A percentile compares a stretch with the other conserved stretches of the same genome.
These are phyloP conservation scores for Hippophae gyantsensis DNA, from an alignment of 306 rosid genomes.

Conservation along the genomic window DNA sequence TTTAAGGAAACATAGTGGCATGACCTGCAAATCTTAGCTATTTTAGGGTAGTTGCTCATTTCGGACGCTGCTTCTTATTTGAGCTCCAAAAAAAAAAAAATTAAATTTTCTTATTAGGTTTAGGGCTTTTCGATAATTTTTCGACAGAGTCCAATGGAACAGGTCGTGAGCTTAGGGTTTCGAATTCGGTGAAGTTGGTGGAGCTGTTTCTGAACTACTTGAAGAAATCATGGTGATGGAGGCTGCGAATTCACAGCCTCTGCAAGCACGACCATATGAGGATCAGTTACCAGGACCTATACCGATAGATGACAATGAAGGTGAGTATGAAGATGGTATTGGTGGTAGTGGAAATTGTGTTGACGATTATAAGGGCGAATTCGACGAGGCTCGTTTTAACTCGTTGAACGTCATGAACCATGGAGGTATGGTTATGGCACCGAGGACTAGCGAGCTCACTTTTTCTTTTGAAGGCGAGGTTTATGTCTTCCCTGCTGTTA, in stretches of 20 bases:
- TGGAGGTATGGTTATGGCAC: slow-evolving; percentile 7
- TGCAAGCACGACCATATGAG: slow-evolving; percentile 24
- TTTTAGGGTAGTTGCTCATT: too few relatives aligned
- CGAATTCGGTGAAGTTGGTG: too few relatives aligned
- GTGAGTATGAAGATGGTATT: slow-evolving; percentile 18
- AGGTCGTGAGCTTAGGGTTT: too few relatives aligned
- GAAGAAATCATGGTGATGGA: slow-evolving; percentile 19
- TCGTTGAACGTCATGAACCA: slow-evolving; percentile 7
- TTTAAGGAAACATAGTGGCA: too few relatives aligned
- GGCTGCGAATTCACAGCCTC: slow-evolving; percentile 23
- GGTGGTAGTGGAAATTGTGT: slow-evolving; percentile 18
- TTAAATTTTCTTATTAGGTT: too few relatives aligned
- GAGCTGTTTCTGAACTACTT: too few relatives aligned
- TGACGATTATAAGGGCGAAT: slow-evolving; percentile 16
- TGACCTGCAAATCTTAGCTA: too few relatives aligned
- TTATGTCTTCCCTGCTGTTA: slow-evolving; percentile 61
- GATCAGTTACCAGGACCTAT: slow-evolving; percentile 2
- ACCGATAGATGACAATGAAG: slow-evolving; percentile 17
- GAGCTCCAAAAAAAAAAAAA: too few relatives aligned
- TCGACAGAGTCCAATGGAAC: too few relatives aligned
- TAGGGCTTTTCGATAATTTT: too few relatives aligned
- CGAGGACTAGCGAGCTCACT: slow-evolving; percentile 61
- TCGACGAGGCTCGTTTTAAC: slow-evolving; percentile 19
- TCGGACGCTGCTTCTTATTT: too few relatives aligned
- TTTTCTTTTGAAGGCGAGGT: slow-evolving; percentile 65